Evolutionary conservation across 1,284 basidiomycete genomes (phyloP).

Genomic region (Tilletia indica): DNA sequence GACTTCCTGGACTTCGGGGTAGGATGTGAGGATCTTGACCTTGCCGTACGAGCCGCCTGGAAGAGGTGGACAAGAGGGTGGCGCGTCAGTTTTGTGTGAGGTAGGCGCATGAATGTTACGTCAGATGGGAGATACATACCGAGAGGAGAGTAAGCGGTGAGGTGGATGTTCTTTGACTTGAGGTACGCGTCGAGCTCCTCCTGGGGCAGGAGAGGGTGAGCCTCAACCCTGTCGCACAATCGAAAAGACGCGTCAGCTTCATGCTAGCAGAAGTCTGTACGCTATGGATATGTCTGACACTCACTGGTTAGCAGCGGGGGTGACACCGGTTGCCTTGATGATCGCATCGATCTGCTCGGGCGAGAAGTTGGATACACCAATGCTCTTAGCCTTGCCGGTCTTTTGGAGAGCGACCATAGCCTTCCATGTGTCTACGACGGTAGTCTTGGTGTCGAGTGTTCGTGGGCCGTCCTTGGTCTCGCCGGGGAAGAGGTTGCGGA

Average conservation of each 20-base stretch:
- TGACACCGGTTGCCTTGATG: constrained; percentile 71
- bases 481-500: constrained; percentile 61
- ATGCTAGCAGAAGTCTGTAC: background rate
- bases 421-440: constrained; percentile 76
- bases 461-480: constrained; percentile 60
- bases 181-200: constrained; percentile 47
- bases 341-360: constrained; percentile 68
- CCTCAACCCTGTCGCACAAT: constrained; percentile 62
- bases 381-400: constrained; percentile 55
- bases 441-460: constrained; percentile 65
- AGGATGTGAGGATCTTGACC: constrained; percentile 43
- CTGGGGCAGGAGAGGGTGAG: constrained; percentile 65
- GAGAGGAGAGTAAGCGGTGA: constrained; percentile 58
- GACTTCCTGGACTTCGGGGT: constrained; percentile 52
- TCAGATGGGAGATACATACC: constrained; percentile 42
- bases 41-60: constrained; percentile 25
- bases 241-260: background rate
- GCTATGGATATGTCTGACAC: background rate
- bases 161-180: constrained; percentile 48
- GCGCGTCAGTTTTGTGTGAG: background rate
- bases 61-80: background rate
- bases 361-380: constrained; percentile 70
- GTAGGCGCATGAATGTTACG: background rate
- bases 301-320: constrained; percentile 73
- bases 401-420: constrained; percentile 67